Percentiles rank a stretch among this genome's conserved stretches.
Evolutionary conservation across 2,329 filamentous ascomycete species (phyloP).

Genomic region (Claviceps lovelessii): DNA sequence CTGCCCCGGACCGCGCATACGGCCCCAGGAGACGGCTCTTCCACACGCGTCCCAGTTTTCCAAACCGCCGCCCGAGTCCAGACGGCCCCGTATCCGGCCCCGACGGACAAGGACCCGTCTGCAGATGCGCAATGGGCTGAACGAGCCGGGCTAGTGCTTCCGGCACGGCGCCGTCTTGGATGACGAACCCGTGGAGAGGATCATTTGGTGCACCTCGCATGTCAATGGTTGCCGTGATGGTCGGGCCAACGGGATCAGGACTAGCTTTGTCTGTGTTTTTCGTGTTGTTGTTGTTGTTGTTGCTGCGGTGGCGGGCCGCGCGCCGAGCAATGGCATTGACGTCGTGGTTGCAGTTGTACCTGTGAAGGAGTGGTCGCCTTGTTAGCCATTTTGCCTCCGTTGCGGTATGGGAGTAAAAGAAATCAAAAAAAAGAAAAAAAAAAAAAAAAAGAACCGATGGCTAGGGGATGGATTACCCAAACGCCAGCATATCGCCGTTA

Average conservation of each 20-base stretch:
- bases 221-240: constrained; percentile 49
- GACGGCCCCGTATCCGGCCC: background rate
- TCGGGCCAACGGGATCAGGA: constrained; percentile 38
- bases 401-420: background rate
- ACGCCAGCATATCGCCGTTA: constrained; percentile 52
- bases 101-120: constrained; percentile 13
- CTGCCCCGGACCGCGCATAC: constrained; percentile 38
- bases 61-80: background rate
- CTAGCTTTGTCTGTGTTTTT: too few species aligned
- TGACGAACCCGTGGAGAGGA: constrained; percentile 46
- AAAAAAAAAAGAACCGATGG: background rate
- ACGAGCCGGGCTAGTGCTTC: constrained; percentile 40
- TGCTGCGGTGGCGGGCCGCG: rapidly evolving
- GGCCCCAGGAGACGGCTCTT: constrained; percentile 43
- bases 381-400: too few species aligned
- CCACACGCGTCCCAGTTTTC: constrained; percentile 12
- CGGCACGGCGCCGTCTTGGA: constrained; percentile 49
- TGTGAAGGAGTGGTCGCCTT: constrained; percentile 8
- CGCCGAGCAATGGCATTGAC: constrained; percentile 41
- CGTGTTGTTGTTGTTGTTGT: constrained; percentile 14
- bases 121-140: constrained; percentile 39
- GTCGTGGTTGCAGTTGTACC: constrained; percentile 43
- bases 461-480: constrained; percentile 28
- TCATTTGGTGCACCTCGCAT: constrained; percentile 34
- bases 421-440: background rate